These are phyloP conservation scores for Candida mattraensis DNA, from an alignment of 805 yeast species.

Conservation along the genomic window DNA sequence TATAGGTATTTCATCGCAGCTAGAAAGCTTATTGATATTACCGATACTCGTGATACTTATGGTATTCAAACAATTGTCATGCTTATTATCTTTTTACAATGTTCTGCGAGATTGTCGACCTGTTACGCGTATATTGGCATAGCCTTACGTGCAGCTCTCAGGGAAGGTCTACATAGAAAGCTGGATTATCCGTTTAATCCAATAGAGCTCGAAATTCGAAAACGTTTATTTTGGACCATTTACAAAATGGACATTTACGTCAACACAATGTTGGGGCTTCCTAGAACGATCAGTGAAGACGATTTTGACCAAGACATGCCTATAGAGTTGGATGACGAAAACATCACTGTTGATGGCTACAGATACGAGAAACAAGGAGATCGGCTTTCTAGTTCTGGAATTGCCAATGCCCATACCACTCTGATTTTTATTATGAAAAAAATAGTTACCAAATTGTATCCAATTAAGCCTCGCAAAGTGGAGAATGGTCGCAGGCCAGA, in stretches of 20 bases:
- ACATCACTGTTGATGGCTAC: slow-evolving; percentile 68
- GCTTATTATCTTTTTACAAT: slow-evolving; percentile 82
- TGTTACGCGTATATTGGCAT: slow-evolving; percentile 90
- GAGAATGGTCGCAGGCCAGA: slow-evolving; percentile 33
- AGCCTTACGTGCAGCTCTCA: slow-evolving; percentile 76
- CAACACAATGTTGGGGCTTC: slow-evolving; percentile 83
- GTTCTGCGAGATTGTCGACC: slow-evolving; percentile 82
- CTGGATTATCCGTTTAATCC: slow-evolving; percentile 65
- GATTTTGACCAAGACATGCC: slow-evolving; percentile 90
- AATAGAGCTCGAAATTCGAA: slow-evolving; percentile 78
- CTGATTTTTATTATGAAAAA: slow-evolving; percentile 69
- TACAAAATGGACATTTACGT: slow-evolving; percentile 90
- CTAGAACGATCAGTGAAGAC: slow-evolving; percentile 70
- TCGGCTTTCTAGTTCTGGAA: slow-evolving; percentile 66
- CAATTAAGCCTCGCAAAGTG: slow-evolving; percentile 50
- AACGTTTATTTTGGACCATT: slow-evolving; percentile 85
- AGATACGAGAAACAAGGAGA: slow-evolving; percentile 41
- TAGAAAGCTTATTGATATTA: slow-evolving; percentile 72
- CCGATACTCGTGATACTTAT: slow-evolving; percentile 78
- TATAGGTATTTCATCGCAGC: slow-evolving; percentile 80
- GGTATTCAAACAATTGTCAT: slow-evolving; percentile 85
- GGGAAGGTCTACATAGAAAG: slow-evolving; percentile 82
- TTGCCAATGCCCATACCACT: slow-evolving; percentile 83
- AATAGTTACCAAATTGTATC: slow-evolving; percentile 72
- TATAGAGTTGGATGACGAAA: slow-evolving; percentile 81